Conservation (phyloP, 371 early-diverging fungal species). For the Entomophthora muscae region DNA sequence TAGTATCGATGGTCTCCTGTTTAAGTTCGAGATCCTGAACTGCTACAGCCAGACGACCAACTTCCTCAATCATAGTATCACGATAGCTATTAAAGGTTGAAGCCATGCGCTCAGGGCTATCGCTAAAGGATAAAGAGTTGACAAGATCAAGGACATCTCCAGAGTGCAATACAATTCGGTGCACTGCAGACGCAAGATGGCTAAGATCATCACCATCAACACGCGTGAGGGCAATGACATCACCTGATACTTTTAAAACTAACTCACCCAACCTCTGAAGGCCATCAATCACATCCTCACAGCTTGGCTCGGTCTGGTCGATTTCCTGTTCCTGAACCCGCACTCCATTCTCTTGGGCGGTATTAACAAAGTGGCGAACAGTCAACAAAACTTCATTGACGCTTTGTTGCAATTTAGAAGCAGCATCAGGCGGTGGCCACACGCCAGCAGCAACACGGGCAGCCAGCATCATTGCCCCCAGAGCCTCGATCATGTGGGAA, state of each 20-base stretch:
- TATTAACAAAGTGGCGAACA: constrained; percentile 53
- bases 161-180: constrained; percentile 11
- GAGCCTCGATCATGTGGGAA: constrained; percentile 53
- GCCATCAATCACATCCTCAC: not conserved
- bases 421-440: constrained; percentile 64
- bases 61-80: constrained; percentile 16
- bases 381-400: constrained; percentile 48
- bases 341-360: constrained; percentile 53
- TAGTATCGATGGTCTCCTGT: constrained; percentile 14
- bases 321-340: constrained; percentile 29
- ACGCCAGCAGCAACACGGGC: constrained; percentile 63
- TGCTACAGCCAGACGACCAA: constrained; percentile 16
- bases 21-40: constrained; percentile 8
- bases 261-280: not conserved
- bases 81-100: constrained; percentile 4
- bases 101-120: not conserved
- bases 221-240: constrained; percentile 1
- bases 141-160: constrained; percentile 17
- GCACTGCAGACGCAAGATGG: not conserved
- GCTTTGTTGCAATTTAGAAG: constrained; percentile 32
- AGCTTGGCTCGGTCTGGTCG: not conserved
- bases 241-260: not conserved
- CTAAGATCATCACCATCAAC: not conserved
- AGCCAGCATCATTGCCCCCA: constrained; percentile 65
- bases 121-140: constrained; percentile 9